These are phyloP conservation scores for Metschnikowia corniflorae DNA, from an alignment of 805 yeast species.

Conservation along the genomic window DNA sequence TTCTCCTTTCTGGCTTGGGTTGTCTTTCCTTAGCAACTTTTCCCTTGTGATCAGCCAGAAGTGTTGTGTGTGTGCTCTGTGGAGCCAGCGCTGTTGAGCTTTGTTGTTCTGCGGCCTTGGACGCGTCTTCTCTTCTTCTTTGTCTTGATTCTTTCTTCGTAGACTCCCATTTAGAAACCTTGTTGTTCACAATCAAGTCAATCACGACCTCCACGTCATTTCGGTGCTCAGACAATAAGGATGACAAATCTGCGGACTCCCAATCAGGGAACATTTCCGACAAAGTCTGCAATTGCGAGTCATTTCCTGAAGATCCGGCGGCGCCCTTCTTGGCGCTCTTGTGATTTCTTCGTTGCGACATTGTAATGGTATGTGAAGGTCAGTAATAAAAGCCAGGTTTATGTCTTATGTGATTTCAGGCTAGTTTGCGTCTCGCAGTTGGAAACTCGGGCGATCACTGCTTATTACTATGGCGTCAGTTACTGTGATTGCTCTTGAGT, in stretches of 20 bases:
- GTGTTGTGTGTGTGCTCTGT: slow-evolving; percentile 1
- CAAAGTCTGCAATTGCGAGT: slow-evolving; percentile 48
- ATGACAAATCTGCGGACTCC: slow-evolving; percentile 78
- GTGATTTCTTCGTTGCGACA: slow-evolving; percentile 21
- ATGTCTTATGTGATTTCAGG: too few relatives aligned
- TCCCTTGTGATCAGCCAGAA: slow-evolving; percentile 7
- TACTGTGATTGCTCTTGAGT: slow-evolving; percentile 2
- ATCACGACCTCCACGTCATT: slow-evolving; percentile 76
- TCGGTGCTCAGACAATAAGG: slow-evolving; percentile 69
- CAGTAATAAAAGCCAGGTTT: too few relatives aligned
- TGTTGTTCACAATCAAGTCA: slow-evolving; percentile 85
- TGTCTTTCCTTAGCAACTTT: slow-evolving; percentile 14
- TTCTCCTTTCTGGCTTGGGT: slow-evolving; percentile 14
- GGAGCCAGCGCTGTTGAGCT: neutral
- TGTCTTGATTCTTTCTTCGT: slow-evolving; percentile 65
- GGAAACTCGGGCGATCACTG: slow-evolving; percentile 5
- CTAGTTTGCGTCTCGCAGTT: neutral
- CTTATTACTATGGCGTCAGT: slow-evolving; percentile 7
- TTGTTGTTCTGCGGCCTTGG: slow-evolving; percentile 8
- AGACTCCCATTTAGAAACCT: slow-evolving; percentile 91
- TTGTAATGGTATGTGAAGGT: slow-evolving; percentile 6
- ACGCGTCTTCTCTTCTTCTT: slow-evolving; percentile 35
- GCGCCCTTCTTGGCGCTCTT: slow-evolving; percentile 14
- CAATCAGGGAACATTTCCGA: slow-evolving; percentile 92
- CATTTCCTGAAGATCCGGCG: slow-evolving; percentile 8